phyloP scores from a whole-genome alignment of 2,329 filamentous ascomycete genomes.

The Cladosporium sp. region DNA sequence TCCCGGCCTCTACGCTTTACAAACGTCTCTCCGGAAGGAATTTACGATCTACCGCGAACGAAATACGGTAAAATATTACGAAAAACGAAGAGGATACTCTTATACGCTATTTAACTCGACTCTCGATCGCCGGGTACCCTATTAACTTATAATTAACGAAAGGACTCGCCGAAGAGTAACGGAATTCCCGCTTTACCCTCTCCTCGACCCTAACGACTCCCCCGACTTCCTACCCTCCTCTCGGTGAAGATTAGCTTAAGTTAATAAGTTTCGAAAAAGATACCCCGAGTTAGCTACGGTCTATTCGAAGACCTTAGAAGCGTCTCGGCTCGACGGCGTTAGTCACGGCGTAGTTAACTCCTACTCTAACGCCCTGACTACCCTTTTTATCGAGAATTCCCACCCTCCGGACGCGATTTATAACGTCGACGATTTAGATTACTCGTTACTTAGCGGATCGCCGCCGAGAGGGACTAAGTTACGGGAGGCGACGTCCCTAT shows the following conservation, averaged over 20 bases:
- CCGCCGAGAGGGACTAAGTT: no score
- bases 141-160: constrained; percentile 1
- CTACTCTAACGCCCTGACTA: constrained; percentile 3
- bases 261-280: constrained; percentile 9
- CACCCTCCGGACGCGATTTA: no score
- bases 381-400: no score
- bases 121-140: constrained; percentile 2
- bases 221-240: constrained; percentile 2
- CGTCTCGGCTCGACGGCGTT: constrained; percentile 4
- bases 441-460: no score
- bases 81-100: constrained; percentile 8
- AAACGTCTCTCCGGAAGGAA: neutral
- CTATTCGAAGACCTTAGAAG: constrained; percentile 5
- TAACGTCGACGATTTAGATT: no score
- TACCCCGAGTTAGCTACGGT: constrained; percentile 5
- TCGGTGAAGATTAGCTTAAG: constrained; percentile 9
- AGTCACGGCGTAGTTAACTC: neutral
- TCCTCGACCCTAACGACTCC: neutral
- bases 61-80: constrained; percentile 4
- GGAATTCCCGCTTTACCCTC: neutral
- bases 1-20: neutral
- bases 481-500: no score
- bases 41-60: constrained; percentile 2
- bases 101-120: neutral
- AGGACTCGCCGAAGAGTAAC: constrained; percentile 12